Base-by-base conservation (phyloP, 495 filamentous ascomycete genomes). In the Aspergillus avenaceus region DNA sequence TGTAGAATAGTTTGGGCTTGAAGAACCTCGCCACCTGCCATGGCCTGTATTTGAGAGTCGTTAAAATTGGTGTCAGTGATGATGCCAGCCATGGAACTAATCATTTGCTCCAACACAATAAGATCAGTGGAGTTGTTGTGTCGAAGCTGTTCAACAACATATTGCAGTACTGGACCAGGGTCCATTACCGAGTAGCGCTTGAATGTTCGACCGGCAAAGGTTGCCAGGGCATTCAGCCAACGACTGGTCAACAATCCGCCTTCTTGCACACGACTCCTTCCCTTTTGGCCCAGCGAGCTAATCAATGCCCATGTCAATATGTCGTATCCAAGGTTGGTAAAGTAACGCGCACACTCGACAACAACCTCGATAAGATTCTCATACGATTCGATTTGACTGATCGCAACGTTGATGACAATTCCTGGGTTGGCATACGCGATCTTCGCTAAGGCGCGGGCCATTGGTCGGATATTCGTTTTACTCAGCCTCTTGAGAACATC, bases 311-410 rank as follows among this genome's bases (percentile, higher is more conserved):
- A 95, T 25, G 89, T 87, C 45, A 97, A 76, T 32, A 97, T 87
- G 63, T 99, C 95, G 60, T 96, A 96, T 1, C 84, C 92, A 23
- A 97, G 77, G 46, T 87, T 82, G 1, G 92, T 95, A 60, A 97
- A 96, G 58, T 96, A 96, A 54, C 87, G 85, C 25, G 87, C 90
- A 59, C 90, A 96, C 62, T 96, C 89, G 24, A 97, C 90, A 43
- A 99, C 86, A 8, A 86, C 86, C 49, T 96, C 89, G 49, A 92
- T 91, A 27, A 97, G 78, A 60, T 97, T 97, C 60, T 86, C 86
- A 64, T 97, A 97, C 0, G 84, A 80, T 66, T 97, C 90, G 38
- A 96, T 90, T 59, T 96, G 90, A 26, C 76, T 79, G 47, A 97
- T 79, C 9, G 90, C 87, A 34, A 91, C 83, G 56, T 82, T 83